A percentile compares a stretch with the other conserved stretches of the same genome.
These are phyloP conservation scores for Crassisporium funariophilum DNA, from an alignment of 768 basidiomycete genomes.

Conservation along the genomic window DNA sequence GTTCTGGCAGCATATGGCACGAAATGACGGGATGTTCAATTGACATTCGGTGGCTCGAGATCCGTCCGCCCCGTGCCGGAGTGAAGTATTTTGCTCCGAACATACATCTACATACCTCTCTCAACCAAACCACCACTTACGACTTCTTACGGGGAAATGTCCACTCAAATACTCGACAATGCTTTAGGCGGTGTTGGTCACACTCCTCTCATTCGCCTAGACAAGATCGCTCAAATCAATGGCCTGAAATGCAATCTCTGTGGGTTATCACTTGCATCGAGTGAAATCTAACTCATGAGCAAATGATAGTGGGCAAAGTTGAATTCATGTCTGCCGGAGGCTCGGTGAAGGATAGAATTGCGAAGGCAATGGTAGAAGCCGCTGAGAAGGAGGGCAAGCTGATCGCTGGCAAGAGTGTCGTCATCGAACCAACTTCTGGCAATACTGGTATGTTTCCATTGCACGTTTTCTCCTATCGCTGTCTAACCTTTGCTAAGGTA, in stretches of 20 bases:
- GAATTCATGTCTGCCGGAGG: conserved; percentile 93
- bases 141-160: conserved; percentile 22
- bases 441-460: conserved; percentile 74
- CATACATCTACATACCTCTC: too few species aligned
- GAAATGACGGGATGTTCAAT: too few species aligned
- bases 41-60: too few species aligned
- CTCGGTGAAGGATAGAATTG: conserved; percentile 95
- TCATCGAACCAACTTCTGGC: conserved; percentile 95
- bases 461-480: neutral
- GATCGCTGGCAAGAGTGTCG: conserved; percentile 83
- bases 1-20: too few species aligned
- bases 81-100: too few species aligned
- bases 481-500: conserved; percentile 51
- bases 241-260: conserved; percentile 88
- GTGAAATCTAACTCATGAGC: too few species aligned
- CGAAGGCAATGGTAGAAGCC: conserved; percentile 94
- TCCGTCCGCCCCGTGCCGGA: too few species aligned
- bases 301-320: conserved; percentile 88
- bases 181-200: conserved; percentile 87
- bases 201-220: conserved; percentile 88
- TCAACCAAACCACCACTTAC: neutral
- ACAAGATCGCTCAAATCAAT: conserved; percentile 72
- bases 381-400: conserved; percentile 89
- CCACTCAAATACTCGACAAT: conserved; percentile 64
- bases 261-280: too few species aligned